These are phyloP conservation scores for Pichia cactophila DNA, from an alignment of 1,139 yeast species.

Conservation along the genomic window DNA sequence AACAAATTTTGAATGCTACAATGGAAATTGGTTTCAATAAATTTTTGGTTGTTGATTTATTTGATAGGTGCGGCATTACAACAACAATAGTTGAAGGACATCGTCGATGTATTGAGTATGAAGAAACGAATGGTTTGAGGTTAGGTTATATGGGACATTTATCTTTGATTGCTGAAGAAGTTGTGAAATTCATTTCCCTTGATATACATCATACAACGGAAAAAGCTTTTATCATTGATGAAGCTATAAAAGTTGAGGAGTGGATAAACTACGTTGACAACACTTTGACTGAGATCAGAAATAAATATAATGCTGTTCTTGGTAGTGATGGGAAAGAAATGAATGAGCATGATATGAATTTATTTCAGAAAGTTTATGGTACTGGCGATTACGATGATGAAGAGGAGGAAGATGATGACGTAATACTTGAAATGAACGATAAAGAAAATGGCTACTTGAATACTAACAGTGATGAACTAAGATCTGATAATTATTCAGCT, in stretches of 20 bases:
- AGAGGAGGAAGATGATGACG: conserved; percentile 15
- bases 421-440: conserved; percentile 4
- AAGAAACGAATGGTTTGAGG: conserved; percentile 54
- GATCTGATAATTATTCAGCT: conserved; percentile 54
- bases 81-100: conserved; percentile 80
- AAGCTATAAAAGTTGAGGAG: conserved; percentile 46
- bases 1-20: conserved; percentile 90
- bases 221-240: conserved; percentile 49
- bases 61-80: conserved; percentile 72
- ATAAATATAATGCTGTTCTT: conserved; percentile 88
- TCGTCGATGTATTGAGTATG: conserved; percentile 59
- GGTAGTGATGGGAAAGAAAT: conserved; percentile 64
- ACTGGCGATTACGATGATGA: conserved; percentile 31
- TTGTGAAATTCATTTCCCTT: conserved; percentile 82
- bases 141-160: conserved; percentile 97
- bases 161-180: conserved; percentile 93
- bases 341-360: conserved; percentile 28
- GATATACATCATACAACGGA: conserved; percentile 43
- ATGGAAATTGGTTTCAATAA: conserved; percentile 90
- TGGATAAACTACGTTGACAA: conserved; percentile 87
- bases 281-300: conserved; percentile 80
- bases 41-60: conserved; percentile 78
- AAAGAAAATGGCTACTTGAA: conserved; percentile 20
- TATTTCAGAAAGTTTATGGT: conserved; percentile 35
- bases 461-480: conserved; percentile 24